phyloP scores from a whole-genome alignment of 2,329 filamentous ascomycete genomes.

The Escovopsis sp. region DNA sequence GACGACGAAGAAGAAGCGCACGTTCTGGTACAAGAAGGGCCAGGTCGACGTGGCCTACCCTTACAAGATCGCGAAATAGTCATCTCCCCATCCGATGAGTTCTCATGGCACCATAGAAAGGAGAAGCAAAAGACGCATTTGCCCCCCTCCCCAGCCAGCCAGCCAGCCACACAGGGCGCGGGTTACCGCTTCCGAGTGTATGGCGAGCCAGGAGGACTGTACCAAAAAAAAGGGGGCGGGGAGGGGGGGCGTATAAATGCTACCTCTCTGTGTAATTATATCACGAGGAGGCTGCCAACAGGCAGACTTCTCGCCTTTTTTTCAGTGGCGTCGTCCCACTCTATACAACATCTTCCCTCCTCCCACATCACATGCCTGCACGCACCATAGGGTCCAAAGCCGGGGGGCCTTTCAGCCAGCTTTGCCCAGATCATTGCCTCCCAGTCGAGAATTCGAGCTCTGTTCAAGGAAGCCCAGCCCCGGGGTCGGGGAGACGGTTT shows the following conservation, averaged over 20 bases:
- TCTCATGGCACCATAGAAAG: neutral
- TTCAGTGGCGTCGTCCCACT: too few relatives aligned
- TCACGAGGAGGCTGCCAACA: neutral
- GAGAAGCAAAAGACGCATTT: neutral
- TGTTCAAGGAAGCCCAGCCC: too few relatives aligned
- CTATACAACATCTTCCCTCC: too few relatives aligned
- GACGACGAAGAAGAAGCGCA: constrained; percentile 73
- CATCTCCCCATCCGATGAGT: neutral
- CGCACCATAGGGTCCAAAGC: neutral
- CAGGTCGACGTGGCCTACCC: constrained; percentile 58
- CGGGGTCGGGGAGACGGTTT: neutral
- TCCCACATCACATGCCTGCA: neutral
- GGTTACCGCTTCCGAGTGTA: neutral
- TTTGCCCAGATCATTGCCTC: too few relatives aligned
- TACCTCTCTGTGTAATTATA: neutral
- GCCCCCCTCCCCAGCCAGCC: too few relatives aligned
- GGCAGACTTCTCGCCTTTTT: too few relatives aligned
- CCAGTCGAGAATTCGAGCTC: too few relatives aligned
- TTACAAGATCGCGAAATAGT: constrained; percentile 27
- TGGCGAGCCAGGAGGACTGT: neutral
- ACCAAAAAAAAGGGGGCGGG: neutral
- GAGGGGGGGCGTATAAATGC: neutral
- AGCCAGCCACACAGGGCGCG: neutral
- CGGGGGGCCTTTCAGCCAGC: neutral
- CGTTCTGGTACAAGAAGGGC: constrained; percentile 68